Evolutionary conservation across 2,329 filamentous ascomycete species (phyloP).

Genomic region (Reticulascus tulasneorum): DNA sequence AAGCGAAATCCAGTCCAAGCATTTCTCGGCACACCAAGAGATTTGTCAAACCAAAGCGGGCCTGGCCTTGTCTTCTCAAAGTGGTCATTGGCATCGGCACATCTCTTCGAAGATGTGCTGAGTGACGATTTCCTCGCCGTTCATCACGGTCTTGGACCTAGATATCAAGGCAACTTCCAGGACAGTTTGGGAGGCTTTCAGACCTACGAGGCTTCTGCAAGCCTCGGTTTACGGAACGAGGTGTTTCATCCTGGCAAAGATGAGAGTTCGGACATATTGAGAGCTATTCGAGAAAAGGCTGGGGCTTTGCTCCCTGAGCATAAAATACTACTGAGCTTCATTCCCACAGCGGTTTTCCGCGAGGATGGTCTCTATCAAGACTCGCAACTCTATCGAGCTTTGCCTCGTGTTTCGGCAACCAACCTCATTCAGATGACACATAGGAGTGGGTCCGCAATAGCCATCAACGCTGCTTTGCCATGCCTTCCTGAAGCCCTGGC

Average conservation of each 20-base stretch:
- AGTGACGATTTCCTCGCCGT: constrained; percentile 92
- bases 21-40: constrained; percentile 88
- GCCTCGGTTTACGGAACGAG: constrained; percentile 87
- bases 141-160: constrained; percentile 81
- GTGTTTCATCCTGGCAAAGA: constrained; percentile 85
- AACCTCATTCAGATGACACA: constrained; percentile 67
- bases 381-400: constrained; percentile 67
- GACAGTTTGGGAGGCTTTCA: constrained; percentile 94
- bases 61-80: constrained; percentile 69
- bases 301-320: constrained; percentile 76
- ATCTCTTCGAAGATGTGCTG: constrained; percentile 80
- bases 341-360: constrained; percentile 74
- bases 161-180: constrained; percentile 95
- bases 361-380: constrained; percentile 78
- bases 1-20: constrained; percentile 75
- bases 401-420: constrained; percentile 69
- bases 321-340: constrained; percentile 77
- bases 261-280: constrained; percentile 85
- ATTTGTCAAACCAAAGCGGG: constrained; percentile 74
- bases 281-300: constrained; percentile 81
- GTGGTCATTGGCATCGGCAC: constrained; percentile 87
- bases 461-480: constrained; percentile 83
- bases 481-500: constrained; percentile 86
- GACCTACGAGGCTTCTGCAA: constrained; percentile 90
- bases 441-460: constrained; percentile 71